phyloP scores from a whole-genome alignment of 305 asterid genomes.

The Fraxinus albicans region DNA sequence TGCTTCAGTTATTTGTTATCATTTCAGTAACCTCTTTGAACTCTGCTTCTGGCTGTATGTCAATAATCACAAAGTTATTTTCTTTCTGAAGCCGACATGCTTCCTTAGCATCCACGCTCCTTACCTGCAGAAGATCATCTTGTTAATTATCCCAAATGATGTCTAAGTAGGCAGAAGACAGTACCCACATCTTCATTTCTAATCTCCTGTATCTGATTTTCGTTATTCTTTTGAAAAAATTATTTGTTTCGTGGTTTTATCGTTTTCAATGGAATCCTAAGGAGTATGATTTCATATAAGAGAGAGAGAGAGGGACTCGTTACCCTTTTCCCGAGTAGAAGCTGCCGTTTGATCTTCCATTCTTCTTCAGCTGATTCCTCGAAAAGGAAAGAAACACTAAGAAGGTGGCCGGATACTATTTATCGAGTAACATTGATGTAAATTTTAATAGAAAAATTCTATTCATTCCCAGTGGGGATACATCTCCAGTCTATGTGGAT shows the following conservation, averaged over 20 bases:
- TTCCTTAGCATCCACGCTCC: constrained; percentile 87
- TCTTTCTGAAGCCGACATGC: constrained; percentile 75
- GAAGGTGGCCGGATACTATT: not conserved
- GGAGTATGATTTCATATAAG: no score
- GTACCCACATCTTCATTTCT: not conserved
- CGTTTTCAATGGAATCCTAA: no score
- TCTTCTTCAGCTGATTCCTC: constrained; percentile 81
- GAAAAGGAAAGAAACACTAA: constrained; percentile 26
- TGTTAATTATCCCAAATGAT: not conserved
- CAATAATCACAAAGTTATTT: constrained; percentile 77
- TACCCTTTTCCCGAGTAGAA: constrained; percentile 72
- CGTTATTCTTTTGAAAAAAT: not conserved
- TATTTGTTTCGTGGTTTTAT: no score
- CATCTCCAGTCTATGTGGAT: no score
- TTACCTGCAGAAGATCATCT: constrained; percentile 48
- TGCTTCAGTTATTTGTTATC: not conserved
- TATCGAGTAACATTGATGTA: not conserved
- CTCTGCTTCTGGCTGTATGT: constrained; percentile 85
- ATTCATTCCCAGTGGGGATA: no score
- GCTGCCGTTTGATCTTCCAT: constrained; percentile 68
- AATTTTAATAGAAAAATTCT: not conserved
- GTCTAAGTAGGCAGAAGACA: no score
- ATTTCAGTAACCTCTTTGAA: constrained; percentile 61
- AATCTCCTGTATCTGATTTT: not conserved
- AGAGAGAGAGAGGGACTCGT: not conserved